These are phyloP conservation scores for Teunomyces stri DNA, from an alignment of 805 yeast species.

Conservation along the genomic window DNA sequence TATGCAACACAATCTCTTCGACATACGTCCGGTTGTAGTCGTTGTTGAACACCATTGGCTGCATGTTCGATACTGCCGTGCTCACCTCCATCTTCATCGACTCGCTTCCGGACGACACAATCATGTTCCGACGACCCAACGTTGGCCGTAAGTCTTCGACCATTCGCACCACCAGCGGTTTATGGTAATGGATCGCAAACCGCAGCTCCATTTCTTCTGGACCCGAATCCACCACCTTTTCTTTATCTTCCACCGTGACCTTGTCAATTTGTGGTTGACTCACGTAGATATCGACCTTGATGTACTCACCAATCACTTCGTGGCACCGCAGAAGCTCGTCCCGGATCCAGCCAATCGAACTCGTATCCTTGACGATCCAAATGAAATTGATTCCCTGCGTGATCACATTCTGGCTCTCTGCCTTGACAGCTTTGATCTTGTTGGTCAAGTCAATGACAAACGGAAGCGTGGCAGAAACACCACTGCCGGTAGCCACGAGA, in stretches of 20 bases:
- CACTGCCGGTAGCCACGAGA: slow-evolving; percentile 49
- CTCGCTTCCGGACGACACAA: slow-evolving; percentile 48
- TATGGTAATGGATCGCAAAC: slow-evolving; percentile 16
- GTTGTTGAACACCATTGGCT: slow-evolving; percentile 27
- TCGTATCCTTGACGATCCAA: slow-evolving; percentile 41
- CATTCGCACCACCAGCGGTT: slow-evolving; percentile 19
- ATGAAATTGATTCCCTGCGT: slow-evolving; percentile 35
- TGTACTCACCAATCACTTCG: slow-evolving; percentile 24
- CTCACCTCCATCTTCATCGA: slow-evolving; percentile 39
- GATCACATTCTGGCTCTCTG: slow-evolving; percentile 11
- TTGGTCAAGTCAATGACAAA: slow-evolving; percentile 30
- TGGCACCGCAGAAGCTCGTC: slow-evolving; percentile 31
- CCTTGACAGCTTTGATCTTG: slow-evolving; percentile 8
- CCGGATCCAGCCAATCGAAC: slow-evolving; percentile 39
- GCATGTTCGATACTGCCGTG: slow-evolving; percentile 39
- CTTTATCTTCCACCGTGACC: background rate
- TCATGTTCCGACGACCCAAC: slow-evolving; percentile 32
- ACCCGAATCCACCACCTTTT: background rate
- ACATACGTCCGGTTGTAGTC: slow-evolving; percentile 23
- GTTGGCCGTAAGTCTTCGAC: slow-evolving; percentile 13
- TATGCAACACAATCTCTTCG: slow-evolving; percentile 49
- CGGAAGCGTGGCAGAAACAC: slow-evolving; percentile 50
- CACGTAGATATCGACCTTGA: slow-evolving; percentile 26
- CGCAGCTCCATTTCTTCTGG: background rate
- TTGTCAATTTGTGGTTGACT: slow-evolving; percentile 2